Evolutionary conservation across 1,284 basidiomycete genomes (phyloP).

Genomic region (Rhodotorula sp.): DNA sequence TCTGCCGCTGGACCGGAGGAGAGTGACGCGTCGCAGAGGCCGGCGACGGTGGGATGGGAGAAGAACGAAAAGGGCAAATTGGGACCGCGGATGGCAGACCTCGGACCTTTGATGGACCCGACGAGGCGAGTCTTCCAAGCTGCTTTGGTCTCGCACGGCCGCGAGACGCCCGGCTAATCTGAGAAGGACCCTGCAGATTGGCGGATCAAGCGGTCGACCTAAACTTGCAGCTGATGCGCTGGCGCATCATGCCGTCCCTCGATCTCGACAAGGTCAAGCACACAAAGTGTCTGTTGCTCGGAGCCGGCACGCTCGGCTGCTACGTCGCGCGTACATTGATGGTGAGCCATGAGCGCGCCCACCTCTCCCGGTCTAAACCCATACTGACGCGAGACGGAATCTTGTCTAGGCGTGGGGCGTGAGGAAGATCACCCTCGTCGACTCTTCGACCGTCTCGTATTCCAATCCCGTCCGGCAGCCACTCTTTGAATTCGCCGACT

Average conservation of each 20-base stretch:
- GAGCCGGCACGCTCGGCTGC: constrained; percentile 94
- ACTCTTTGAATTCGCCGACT: constrained; percentile 91
- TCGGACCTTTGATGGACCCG: constrained; percentile 96
- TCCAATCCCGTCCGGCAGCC: constrained; percentile 97
- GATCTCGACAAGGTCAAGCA: constrained; percentile 80
- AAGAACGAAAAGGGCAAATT: constrained; percentile 81
- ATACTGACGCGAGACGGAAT: not conserved
- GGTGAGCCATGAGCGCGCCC: constrained; percentile 55
- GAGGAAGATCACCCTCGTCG: constrained; percentile 85
- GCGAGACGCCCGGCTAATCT: no score
- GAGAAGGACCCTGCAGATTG: constrained; percentile 56
- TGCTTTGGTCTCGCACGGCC: not conserved
- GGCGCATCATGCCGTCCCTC: constrained; percentile 87
- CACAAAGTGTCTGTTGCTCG: constrained; percentile 80
- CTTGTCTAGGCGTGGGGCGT: constrained; percentile 82
- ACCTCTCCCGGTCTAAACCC: not conserved
- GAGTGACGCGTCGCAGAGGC: not conserved
- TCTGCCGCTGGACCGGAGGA: not conserved
- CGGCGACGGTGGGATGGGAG: constrained; percentile 88
- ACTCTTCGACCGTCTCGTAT: constrained; percentile 86
- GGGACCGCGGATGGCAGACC: constrained; percentile 80
- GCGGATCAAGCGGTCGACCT: constrained; percentile 95
- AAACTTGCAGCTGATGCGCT: constrained; percentile 96
- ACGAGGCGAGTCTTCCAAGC: constrained; percentile 55
- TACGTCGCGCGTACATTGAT: constrained; percentile 87